phyloP scores from a whole-genome alignment of 345 rosid species.

The Corchorus olitorius region DNA sequence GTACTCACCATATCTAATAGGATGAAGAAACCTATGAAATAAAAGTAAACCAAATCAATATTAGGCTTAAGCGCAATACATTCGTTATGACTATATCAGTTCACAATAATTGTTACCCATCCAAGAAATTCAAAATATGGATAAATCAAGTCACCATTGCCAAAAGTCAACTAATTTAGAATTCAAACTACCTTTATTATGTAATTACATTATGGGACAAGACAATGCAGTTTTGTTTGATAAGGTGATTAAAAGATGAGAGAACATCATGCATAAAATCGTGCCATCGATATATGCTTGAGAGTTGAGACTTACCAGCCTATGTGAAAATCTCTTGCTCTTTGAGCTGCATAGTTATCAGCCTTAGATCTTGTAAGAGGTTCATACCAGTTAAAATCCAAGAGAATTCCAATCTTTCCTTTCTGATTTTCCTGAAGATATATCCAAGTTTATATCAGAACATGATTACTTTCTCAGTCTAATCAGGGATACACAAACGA shows the following conservation, averaged over 20 bases:
- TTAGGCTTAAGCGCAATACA: background rate
- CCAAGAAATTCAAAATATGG: background rate
- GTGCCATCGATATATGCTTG: background rate
- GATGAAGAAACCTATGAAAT: constrained; percentile 56
- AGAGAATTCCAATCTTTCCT: constrained; percentile 63
- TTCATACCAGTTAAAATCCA: constrained; percentile 71
- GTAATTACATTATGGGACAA: no score
- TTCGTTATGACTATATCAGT: background rate
- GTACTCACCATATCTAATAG: constrained; percentile 67
- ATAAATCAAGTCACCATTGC: background rate
- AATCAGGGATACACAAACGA: background rate
- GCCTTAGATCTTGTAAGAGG: constrained; percentile 55
- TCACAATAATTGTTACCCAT: background rate
- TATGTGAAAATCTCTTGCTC: constrained; percentile 72
- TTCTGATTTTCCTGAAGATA: constrained; percentile 45
- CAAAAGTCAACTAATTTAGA: no score
- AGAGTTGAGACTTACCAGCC: constrained; percentile 50
- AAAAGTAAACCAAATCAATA: background rate
- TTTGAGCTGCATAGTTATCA: constrained; percentile 62
- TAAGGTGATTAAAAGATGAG: no score
- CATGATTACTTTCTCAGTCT: background rate
- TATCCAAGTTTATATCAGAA: background rate
- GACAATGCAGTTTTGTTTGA: no score
- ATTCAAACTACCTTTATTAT: no score
- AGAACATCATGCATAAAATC: no score